Percentiles rank a stretch among this genome's conserved stretches.
These are phyloP conservation scores for Lasiosphaeria hispida DNA, from an alignment of 495 filamentous ascomycete species.

Conservation along the genomic window DNA sequence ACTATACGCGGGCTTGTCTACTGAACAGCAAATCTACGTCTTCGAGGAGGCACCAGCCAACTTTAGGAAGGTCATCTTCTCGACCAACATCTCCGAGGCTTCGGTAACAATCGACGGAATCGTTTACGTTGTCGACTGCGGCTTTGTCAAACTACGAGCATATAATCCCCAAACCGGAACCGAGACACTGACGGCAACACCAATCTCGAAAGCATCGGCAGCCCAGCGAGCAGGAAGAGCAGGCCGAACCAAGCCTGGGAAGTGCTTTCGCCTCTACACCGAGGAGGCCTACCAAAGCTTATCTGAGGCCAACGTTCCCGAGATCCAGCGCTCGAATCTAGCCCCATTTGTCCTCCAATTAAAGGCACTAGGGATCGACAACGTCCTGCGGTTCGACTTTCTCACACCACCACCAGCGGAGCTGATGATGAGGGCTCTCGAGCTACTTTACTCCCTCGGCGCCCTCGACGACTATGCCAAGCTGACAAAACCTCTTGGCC, in stretches of 20 bases:
- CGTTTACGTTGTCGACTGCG: constrained; percentile 87
- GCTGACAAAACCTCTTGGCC: constrained; percentile 81
- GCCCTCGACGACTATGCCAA: constrained; percentile 89
- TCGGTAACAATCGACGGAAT: constrained; percentile 93
- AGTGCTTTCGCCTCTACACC: constrained; percentile 92
- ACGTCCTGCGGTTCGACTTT: constrained; percentile 88
- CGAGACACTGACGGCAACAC: constrained; percentile 81
- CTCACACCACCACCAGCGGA: constrained; percentile 85
- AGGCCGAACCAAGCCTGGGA: constrained; percentile 87
- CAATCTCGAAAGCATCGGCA: constrained; percentile 89
- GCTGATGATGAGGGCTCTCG: constrained; percentile 81
- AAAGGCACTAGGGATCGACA: constrained; percentile 94
- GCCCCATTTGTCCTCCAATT: constrained; percentile 89
- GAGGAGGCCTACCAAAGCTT: constrained; percentile 69
- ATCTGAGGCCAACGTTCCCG: constrained; percentile 74
- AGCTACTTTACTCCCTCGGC: constrained; percentile 85
- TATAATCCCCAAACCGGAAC: constrained; percentile 89
- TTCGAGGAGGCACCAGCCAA: constrained; percentile 86
- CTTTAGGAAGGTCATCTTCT: constrained; percentile 86
- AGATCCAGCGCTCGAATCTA: constrained; percentile 91
- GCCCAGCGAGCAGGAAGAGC: constrained; percentile 90
- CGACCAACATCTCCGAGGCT: constrained; percentile 95
- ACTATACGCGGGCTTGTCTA: constrained; percentile 84
- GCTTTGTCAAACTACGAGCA: constrained; percentile 86
- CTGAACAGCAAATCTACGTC: constrained; percentile 87